Base-by-base conservation (phyloP, 805 yeast genomes). In the Pichia eremophila region DNA sequence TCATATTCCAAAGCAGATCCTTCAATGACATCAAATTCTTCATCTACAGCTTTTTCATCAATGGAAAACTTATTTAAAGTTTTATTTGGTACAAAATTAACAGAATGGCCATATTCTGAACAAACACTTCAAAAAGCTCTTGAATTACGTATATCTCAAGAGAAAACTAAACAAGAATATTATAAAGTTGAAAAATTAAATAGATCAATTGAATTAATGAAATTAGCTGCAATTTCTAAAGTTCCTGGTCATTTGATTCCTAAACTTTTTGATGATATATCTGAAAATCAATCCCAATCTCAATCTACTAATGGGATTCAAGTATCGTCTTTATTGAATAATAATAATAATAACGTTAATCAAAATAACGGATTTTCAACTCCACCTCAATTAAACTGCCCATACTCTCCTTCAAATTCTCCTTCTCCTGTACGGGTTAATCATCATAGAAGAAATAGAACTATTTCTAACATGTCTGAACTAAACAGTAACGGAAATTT, bases 131-230 rank as follows among this genome's bases (percentile, higher is more conserved):
- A 70, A 27, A 78, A 75, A 52, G 81, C 88, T 0, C 64, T 87
- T 36, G 71, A 72, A 34, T 71, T 83, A 31, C 72, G 79, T 45
- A 62, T 78, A 3, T 89, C 87, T 60, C 91, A 84, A 58, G 96
- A 90, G 61, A 72, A 75, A 40, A 83, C 96, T 2, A 83, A 83
- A 54, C 96, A 89, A 61, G 93, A 84, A 54, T 81, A 71, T 55
- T 83, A 84, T 60, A 75, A 73, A 46, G 67, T 82, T 19, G 95
- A 89, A 59, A 66, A 74, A 39, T 70, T 83, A 27, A 73, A 74
- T 39, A 73, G 75, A 47, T 74, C 84, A 22, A 64, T 83, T 32
- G 81, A 82, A 45, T 69, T 89, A 18, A 57, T 90, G 44, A 77
- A 77, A 49, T 66, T 70, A 14, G 90, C 95, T 0, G 57, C 76